A percentile compares a stretch with the other conserved stretches of the same genome.
These are phyloP conservation scores for Wallacemonas sp. DNA, from an alignment of 208 protist genomes.

Conservation along the genomic window DNA sequence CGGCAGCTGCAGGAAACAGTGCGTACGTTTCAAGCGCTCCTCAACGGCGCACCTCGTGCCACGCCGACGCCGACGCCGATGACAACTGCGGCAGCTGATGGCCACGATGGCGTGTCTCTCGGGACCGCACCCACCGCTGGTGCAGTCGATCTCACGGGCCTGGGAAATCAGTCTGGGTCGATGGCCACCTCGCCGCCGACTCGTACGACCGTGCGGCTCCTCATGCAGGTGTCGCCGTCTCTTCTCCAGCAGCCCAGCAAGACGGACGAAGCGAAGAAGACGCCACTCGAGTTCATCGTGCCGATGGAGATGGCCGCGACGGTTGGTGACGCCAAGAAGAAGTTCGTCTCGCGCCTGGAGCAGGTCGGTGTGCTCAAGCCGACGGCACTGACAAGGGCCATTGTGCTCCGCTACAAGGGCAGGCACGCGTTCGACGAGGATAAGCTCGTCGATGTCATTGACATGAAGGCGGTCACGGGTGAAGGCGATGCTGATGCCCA, in stretches of 20 bases:
- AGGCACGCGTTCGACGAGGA: constrained; percentile 9
- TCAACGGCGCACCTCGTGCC: too few species aligned
- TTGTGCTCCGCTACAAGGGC: constrained; percentile 6
- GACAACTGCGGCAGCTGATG: too few species aligned
- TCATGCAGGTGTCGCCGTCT: constrained; percentile 9
- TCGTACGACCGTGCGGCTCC: neutral
- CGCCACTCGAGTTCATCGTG: constrained; percentile 16
- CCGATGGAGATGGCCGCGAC: constrained; percentile 21
- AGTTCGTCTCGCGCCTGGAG: constrained; percentile 23
- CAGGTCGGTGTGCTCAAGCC: constrained; percentile 2
- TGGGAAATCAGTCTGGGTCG: too few species aligned
- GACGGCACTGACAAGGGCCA: neutral
- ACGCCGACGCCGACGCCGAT: too few species aligned
- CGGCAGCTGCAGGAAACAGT: constrained; percentile 11
- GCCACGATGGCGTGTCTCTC: too few species aligned
- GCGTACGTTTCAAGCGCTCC: neutral
- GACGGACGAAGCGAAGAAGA: neutral
- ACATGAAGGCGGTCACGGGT: neutral
- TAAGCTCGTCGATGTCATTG: neutral
- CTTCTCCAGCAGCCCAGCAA: neutral
- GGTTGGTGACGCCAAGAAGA: constrained; percentile 16
- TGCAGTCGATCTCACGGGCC: too few species aligned
- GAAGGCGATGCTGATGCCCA: neutral
- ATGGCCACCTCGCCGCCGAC: neutral
- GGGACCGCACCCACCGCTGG: too few species aligned